phyloP scores from a whole-genome alignment of 495 filamentous ascomycete species.

The Penicillium paradoxum region DNA sequence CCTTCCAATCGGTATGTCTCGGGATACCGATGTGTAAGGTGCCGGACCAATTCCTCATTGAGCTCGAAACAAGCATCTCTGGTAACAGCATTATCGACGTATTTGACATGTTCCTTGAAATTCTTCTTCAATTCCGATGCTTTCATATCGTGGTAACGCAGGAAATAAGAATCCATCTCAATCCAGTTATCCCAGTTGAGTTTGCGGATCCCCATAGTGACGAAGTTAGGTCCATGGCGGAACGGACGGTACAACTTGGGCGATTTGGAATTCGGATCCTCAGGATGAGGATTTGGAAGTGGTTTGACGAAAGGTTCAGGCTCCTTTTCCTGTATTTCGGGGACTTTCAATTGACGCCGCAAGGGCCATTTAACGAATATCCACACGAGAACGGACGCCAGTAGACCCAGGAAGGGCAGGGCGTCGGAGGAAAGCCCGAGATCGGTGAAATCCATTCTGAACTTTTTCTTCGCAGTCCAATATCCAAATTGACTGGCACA shows the following conservation, averaged over 20 bases:
- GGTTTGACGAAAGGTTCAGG: constrained; percentile 9
- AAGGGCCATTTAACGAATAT: constrained; percentile 4
- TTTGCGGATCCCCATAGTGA: constrained; percentile 73
- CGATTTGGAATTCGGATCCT: constrained; percentile 37
- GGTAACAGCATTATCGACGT: constrained; percentile 40
- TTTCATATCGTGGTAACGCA: constrained; percentile 62
- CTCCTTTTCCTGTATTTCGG: background rate
- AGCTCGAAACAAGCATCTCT: constrained; percentile 62
- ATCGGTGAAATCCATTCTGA: background rate
- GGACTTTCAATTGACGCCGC: background rate
- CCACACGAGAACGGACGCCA: background rate
- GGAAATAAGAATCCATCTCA: constrained; percentile 68
- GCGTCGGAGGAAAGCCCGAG: background rate
- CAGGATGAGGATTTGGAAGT: constrained; percentile 4
- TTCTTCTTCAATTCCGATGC: constrained; percentile 47
- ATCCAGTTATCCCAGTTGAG: constrained; percentile 70
- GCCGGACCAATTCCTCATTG: constrained; percentile 60
- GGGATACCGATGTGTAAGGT: constrained; percentile 66
- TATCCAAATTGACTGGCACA: background rate
- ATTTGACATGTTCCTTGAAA: constrained; percentile 16
- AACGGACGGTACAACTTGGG: constrained; percentile 72
- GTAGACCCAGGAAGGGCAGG: constrained; percentile 2
- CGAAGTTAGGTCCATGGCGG: constrained; percentile 60
- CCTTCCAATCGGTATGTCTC: constrained; percentile 52
- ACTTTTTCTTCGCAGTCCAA: background rate